Conservation (phyloP, 1,284 basidiomycete species). For the Agroathelia rolfsii region DNA sequence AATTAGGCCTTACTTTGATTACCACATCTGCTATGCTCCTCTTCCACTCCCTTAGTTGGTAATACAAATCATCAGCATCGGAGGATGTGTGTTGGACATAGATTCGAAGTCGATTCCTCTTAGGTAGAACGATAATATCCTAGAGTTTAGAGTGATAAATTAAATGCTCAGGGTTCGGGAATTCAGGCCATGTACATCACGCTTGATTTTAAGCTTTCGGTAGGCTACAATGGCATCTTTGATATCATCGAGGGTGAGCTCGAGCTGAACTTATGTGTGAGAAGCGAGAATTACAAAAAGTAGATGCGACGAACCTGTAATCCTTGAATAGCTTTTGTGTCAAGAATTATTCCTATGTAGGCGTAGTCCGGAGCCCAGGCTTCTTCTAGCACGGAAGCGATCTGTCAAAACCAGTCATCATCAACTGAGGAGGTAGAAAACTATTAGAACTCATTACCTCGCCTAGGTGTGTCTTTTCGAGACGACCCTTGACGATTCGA, state of each 20-base stretch:
- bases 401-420: constrained; percentile 32
- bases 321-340: constrained; percentile 82
- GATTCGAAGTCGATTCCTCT: constrained; percentile 77
- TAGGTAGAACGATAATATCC: constrained; percentile 67
- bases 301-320: constrained; percentile 57
- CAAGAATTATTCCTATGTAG: constrained; percentile 90
- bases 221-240: constrained; percentile 84
- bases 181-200: constrained; percentile 42
- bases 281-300: not conserved
- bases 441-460: constrained; percentile 69
- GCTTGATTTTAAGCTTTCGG: constrained; percentile 90
- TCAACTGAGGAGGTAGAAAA: constrained; percentile 2
- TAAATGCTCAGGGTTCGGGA: constrained; percentile 2
- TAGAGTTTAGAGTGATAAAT: constrained; percentile 18
- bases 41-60: constrained; percentile 79
- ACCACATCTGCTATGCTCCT: constrained; percentile 75
- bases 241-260: constrained; percentile 88
- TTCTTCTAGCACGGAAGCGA: constrained; percentile 91
- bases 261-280: constrained; percentile 46
- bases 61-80: constrained; percentile 83
- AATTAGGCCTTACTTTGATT: constrained; percentile 57
- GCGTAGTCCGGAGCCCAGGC: constrained; percentile 91
- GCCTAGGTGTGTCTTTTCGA: constrained; percentile 92
- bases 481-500: constrained; percentile 92
- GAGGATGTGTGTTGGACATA: no score